Conservation (phyloP, 1,284 basidiomycete species). For the Tilletiopsis washingtonensis region DNA sequence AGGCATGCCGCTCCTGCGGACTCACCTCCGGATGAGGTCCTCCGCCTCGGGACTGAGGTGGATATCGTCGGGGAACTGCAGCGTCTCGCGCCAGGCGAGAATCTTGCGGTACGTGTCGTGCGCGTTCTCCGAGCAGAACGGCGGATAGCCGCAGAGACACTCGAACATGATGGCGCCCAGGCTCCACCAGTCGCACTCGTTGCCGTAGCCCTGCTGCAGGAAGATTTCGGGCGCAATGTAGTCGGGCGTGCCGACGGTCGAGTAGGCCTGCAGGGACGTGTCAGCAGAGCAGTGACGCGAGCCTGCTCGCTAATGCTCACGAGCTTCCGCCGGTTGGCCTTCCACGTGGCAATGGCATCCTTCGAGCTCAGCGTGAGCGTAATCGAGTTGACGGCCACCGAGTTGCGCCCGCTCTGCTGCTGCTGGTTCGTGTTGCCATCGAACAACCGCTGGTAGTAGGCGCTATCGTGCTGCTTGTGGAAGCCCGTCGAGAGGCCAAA, state of each 20-base stretch:
- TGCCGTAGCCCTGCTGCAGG: constrained; percentile 91
- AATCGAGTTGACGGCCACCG: constrained; percentile 46
- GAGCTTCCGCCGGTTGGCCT: constrained; percentile 91
- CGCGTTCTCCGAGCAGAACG: constrained; percentile 95
- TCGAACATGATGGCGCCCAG: constrained; percentile 92
- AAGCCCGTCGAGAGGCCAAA: constrained; percentile 91
- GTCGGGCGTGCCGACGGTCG: constrained; percentile 95
- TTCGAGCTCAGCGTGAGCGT: constrained; percentile 43
- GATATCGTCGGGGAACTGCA: constrained; percentile 87
- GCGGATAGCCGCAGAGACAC: constrained; percentile 89
- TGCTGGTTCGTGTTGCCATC: constrained; percentile 50
- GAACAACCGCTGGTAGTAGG: constrained; percentile 88
- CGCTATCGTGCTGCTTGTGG: constrained; percentile 87
- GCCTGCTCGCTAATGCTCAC: constrained; percentile 51
- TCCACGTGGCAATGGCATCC: constrained; percentile 69
- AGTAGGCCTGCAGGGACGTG: constrained; percentile 62
- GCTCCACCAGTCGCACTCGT: constrained; percentile 95
- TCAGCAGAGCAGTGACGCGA: neutral
- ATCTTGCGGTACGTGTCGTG: constrained; percentile 99
- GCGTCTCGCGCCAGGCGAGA: constrained; percentile 83
- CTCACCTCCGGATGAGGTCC: constrained; percentile 71
- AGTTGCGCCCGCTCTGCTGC: constrained; percentile 39
- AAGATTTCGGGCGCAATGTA: constrained; percentile 99
- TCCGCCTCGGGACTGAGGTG: constrained; percentile 87
- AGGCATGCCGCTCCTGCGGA: neutral